Evolutionary conservation across 1,284 basidiomycete species (phyloP), one percentile per base, ranked within the genome.

Genomic region (Sphaerobolus stellatus): DNA sequence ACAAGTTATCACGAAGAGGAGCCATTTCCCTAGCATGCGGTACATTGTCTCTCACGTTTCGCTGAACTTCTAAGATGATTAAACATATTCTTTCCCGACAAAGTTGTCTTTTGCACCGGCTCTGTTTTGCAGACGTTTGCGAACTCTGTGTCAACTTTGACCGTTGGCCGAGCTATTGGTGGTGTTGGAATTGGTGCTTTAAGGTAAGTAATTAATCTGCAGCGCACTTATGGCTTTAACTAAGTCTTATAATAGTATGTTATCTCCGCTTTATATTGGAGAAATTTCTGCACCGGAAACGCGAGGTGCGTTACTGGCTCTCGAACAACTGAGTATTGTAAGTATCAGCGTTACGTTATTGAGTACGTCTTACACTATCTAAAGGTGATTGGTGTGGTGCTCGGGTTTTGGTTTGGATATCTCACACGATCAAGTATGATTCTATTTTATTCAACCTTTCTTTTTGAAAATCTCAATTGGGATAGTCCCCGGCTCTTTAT

Each of bases 331-430:
- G 46, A 81, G 86, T 22, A 91, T 92, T 53, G 88, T 54, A 41
- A 47, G 52, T 24, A 9, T 28, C 27, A 24, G n/a, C 49, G 2
- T 13, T 31, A 14, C n/a, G 20, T 16, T 16, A 9, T 31, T 16
- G 20, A 31, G 36, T 14, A 20, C 24, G 3, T 28, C 22, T 36
- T 20, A 53, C 20, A 18, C 11, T 34, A 38, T 25, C 4, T 20
- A 4, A 13, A 54, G 52, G 52, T 90, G 13, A 68, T 87, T 1
- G 88, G 89, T 2, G 87, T 89, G 9, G 86, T 90, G 0, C 68
- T 89, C 11, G 88, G 89, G 2, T 92, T 91, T 63, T 92, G 90
- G 90, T 78, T 82, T 5, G 89, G 89, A 0, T 92, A 88, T 64
- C 67, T 80, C 46, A 91, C 89, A 1, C 80, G 89, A 22, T 69